Conservation (phyloP, 164 flowering plant species). For the Saururus chinensis region DNA sequence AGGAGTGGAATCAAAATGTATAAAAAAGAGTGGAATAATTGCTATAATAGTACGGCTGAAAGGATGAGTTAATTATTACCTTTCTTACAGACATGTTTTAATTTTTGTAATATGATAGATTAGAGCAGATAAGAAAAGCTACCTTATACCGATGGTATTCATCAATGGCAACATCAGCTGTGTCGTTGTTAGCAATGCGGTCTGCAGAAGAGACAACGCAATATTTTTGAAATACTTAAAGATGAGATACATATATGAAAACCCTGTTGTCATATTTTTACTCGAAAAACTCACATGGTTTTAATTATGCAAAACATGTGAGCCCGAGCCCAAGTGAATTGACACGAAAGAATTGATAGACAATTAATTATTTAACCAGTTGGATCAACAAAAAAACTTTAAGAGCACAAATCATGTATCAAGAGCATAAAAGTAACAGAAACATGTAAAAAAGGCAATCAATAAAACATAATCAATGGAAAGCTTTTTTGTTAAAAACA, state of each 20-base stretch:
- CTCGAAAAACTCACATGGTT: no score
- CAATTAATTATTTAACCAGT: no score
- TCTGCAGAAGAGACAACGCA: background rate
- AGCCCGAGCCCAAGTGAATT: no score
- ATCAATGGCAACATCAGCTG: constrained; percentile 18
- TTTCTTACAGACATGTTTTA: no score
- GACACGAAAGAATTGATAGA: no score
- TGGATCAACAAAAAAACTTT: no score
- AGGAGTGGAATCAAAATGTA: no score
- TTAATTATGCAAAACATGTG: no score
- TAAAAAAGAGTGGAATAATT: background rate
- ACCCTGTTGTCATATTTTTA: no score
- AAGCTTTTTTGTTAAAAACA: background rate
- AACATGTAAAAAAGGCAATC: background rate
- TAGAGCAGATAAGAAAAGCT: background rate
- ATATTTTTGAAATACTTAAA: background rate
- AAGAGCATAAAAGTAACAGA: background rate
- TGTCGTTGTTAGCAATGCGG: constrained; percentile 10
- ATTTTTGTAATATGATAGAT: background rate
- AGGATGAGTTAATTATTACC: no score
- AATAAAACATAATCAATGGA: no score
- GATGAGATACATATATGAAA: background rate
- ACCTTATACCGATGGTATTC: constrained; percentile 25
- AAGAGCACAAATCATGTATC: background rate
- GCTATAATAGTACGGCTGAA: background rate